Percentiles rank a stretch among this genome's conserved stretches.
Evolutionary conservation across 1,284 basidiomycete species (phyloP).

Genomic region (Volvariella surrecta): DNA sequence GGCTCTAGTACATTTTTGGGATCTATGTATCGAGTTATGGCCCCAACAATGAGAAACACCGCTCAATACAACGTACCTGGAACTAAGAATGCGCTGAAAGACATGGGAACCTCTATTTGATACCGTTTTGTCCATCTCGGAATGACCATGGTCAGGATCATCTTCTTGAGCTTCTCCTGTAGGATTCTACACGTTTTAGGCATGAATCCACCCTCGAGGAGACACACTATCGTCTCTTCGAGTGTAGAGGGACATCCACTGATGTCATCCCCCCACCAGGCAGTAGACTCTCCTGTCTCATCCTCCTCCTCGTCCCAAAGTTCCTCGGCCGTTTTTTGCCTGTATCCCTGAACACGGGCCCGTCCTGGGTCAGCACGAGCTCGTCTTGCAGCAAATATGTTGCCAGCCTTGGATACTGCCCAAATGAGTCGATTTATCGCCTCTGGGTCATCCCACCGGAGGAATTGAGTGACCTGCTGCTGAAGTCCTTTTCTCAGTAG

Average conservation of each 20-base stretch:
- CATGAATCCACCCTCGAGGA: constrained; percentile 38
- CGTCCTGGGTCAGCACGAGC: constrained; percentile 37
- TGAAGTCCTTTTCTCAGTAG: constrained; percentile 28
- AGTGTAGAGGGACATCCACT: constrained; percentile 42
- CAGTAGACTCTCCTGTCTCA: constrained; percentile 17
- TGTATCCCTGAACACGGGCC: constrained; percentile 1
- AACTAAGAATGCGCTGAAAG: constrained; percentile 38
- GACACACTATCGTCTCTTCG: constrained; percentile 40
- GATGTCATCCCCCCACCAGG: constrained; percentile 44
- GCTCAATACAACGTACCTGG: constrained; percentile 29
- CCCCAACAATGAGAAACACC: background rate
- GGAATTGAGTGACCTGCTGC: constrained; percentile 25
- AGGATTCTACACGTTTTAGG: constrained; percentile 32
- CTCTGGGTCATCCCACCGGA: constrained; percentile 34
- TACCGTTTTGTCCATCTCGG: too few species aligned
- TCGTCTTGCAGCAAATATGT: constrained; percentile 32
- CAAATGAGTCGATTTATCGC: constrained; percentile 34
- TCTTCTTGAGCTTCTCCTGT: constrained; percentile 32
- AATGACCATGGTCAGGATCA: constrained; percentile 29
- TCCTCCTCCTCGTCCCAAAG: constrained; percentile 23
- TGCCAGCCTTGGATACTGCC: constrained; percentile 29
- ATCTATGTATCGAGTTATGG: constrained; percentile 21
- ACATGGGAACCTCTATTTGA: constrained; percentile 37
- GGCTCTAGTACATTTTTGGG: constrained; percentile 30
- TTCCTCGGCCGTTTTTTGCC: constrained; percentile 18